A percentile compares a stretch with the other conserved stretches of the same genome.
Conservation (phyloP, 2,329 filamentous ascomycete genomes). For the Diaporthe destruens region DNA sequence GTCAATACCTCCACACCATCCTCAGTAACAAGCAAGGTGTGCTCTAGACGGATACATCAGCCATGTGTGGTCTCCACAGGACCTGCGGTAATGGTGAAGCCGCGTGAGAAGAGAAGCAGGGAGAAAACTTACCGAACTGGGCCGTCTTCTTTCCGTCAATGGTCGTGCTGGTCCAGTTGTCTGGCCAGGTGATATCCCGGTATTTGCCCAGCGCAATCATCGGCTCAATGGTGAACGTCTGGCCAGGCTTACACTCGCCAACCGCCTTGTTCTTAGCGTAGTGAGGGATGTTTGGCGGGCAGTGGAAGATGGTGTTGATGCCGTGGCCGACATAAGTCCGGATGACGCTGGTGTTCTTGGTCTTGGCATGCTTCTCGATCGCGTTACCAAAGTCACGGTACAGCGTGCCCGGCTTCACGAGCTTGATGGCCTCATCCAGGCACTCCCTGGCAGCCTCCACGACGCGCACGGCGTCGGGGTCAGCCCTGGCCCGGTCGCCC, state of each 20-base stretch:
- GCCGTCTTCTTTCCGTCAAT: conserved; percentile 90
- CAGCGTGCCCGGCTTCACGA: conserved; percentile 92
- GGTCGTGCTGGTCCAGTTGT: conserved; percentile 98
- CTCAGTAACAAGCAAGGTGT: conserved; percentile 87
- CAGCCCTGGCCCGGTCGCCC: conserved; percentile 84
- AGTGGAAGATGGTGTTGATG: conserved; percentile 94
- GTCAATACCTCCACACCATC: conserved; percentile 87
- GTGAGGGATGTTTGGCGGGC: conserved; percentile 92
- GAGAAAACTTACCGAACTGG: conserved; percentile 80
- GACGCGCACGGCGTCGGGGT: conserved; percentile 89
- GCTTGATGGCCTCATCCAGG: conserved; percentile 88
- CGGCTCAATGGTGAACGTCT: conserved; percentile 99
- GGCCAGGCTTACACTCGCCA: conserved; percentile 91
- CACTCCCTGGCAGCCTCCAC: conserved; percentile 92
- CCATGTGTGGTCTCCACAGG: too few species aligned
- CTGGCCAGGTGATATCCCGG: conserved; percentile 95
- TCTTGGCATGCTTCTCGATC: conserved; percentile 96
- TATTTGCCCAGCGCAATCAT: conserved; percentile 97
- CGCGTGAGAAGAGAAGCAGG: too few species aligned
- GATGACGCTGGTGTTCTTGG: conserved; percentile 87
- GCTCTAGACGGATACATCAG: conserved; percentile 64
- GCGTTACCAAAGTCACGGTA: conserved; percentile 94
- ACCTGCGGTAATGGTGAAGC: not conserved
- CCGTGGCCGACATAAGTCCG: conserved; percentile 97
- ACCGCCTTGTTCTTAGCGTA: conserved; percentile 99